Conservation (phyloP, 2,329 filamentous ascomycete species). For the Lasiodiplodia citricola region DNA sequence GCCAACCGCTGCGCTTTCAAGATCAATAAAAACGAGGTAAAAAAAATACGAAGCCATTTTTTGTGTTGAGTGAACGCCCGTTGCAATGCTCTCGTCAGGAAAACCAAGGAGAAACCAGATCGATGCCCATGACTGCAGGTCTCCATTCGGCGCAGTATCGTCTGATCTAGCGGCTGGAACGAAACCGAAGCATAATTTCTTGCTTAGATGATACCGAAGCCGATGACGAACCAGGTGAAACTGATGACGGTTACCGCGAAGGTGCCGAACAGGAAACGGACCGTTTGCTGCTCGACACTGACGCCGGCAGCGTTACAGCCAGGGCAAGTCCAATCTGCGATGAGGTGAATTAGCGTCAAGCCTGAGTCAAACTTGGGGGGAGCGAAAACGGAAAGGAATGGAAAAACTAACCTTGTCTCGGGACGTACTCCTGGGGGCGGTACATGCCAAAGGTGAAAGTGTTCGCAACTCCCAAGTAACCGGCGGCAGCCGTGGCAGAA, state of each 20-base stretch:
- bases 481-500: constrained; percentile 58
- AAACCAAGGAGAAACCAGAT: background rate
- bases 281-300: constrained; percentile 60
- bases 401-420: constrained; percentile 52
- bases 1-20: background rate
- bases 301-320: constrained; percentile 61
- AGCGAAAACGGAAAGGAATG: constrained; percentile 24
- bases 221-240: constrained; percentile 59
- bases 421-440: constrained; percentile 56
- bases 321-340: constrained; percentile 59
- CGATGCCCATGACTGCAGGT: background rate
- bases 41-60: constrained; percentile 3
- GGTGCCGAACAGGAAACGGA: constrained; percentile 63
- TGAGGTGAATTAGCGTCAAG: constrained; percentile 16
- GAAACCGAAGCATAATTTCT: background rate
- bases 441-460: constrained; percentile 69
- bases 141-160: background rate
- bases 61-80: constrained; percentile 15
- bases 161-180: background rate
- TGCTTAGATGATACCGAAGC: constrained; percentile 48
- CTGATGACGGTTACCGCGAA: constrained; percentile 61
- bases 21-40: background rate
- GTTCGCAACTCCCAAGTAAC: constrained; percentile 59
- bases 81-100: constrained; percentile 24
- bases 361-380: constrained; percentile 13